Evolutionary conservation across 441 rosid species (phyloP), one percentile per base, ranked within the genome.

Genomic region (Macaranga tanarius): DNA sequence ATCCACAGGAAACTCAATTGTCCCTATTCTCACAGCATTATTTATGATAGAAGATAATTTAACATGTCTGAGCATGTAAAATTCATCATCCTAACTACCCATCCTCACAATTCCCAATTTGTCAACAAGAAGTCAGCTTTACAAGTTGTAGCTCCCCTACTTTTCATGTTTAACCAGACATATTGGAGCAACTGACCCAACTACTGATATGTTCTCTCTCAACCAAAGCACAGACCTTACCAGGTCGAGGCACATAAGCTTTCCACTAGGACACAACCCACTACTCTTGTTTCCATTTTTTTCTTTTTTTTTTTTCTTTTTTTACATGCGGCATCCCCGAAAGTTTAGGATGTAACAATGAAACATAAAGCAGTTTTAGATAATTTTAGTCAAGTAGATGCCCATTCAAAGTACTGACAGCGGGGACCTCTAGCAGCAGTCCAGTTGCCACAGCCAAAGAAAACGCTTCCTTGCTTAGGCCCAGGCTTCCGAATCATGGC

Each of bases 391-490:
- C 73, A 86, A 62, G 84, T 73, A 69, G 84, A 73, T 48, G 87
- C 86, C 95, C 95, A 90, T 79, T 85, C 88, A 20, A 86, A 86
- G 82, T 81, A 90, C 70, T 72, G 85, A 80, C 95, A 90, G 47
- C 73, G 76, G 31, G 89, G 86, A 12, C 95, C 90, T 63, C 87
- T 76, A 10, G 86, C 65, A 20, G 86, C 82, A 19, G 90, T 88
- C 95, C 95, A 88, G 79, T 90, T 90, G 40, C 90, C 92, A n/a
- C 95, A 90, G 20, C 92, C 90, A 20, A 84, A 90, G 87, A 89
- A 89, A 57, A 79, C 68, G 56, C 89, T 86, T 38, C 92, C 92
- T 19, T 82, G 88, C 74, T 83, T 88, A 1, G 89, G 90, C 38
- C 92, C 95, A 1, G 92, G 92, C 73, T 89, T 86, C 51, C 86